Conservation (phyloP, 1,284 basidiomycete genomes). For the Cryptococcus floricola region DNA sequence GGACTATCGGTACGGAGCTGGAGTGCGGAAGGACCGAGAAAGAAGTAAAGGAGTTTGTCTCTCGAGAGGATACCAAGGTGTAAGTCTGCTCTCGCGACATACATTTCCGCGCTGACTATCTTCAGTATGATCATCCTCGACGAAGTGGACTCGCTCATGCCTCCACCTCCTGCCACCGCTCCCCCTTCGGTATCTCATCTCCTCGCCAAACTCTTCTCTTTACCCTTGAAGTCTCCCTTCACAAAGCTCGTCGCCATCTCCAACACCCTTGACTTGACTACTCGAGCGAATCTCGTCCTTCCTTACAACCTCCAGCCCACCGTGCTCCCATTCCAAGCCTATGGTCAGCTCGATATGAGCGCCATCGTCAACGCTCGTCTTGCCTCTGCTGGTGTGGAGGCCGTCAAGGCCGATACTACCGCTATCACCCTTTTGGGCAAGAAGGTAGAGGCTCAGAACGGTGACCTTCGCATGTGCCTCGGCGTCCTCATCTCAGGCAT, state of each 20-base stretch:
- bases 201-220: constrained; percentile 43
- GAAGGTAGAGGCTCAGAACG: constrained; percentile 50
- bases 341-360: constrained; percentile 43
- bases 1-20: constrained; percentile 30
- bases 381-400: constrained; percentile 16
- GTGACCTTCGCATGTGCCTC: constrained; percentile 50
- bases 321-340: constrained; percentile 46
- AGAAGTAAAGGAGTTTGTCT: constrained; percentile 26
- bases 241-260: constrained; percentile 48
- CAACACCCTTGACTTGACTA: constrained; percentile 49
- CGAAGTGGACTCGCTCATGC: constrained; percentile 49
- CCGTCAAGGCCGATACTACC: constrained; percentile 40
- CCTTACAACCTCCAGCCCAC: constrained; percentile 35
- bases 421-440: constrained; percentile 45
- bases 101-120: constrained; percentile 7
- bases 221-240: constrained; percentile 32
- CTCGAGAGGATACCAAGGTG: constrained; percentile 16
- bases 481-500: constrained; percentile 45
- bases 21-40: constrained; percentile 34
- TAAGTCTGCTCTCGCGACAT: constrained; percentile 8
- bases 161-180: constrained; percentile 33
- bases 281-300: constrained; percentile 43
- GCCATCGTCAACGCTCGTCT: constrained; percentile 44
- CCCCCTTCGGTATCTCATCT: constrained; percentile 41
- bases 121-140: constrained; percentile 46